These are phyloP conservation scores for Mycena chlorophos DNA, from an alignment of 768 basidiomycete genomes.

Conservation along the genomic window DNA sequence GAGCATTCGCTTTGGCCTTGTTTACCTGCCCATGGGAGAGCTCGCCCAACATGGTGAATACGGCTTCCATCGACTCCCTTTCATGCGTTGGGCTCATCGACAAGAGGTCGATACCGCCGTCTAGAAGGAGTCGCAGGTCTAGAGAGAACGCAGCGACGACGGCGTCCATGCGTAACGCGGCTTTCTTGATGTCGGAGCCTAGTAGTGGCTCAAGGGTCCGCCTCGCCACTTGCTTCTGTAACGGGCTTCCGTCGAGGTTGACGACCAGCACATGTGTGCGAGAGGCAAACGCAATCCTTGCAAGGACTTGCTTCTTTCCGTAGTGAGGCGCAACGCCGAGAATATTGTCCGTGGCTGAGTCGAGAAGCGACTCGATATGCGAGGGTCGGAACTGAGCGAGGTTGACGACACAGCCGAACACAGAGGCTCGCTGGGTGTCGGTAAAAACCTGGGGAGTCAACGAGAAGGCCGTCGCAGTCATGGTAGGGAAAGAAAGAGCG, in stretches of 20 bases:
- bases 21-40: slow-evolving; percentile 32
- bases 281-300: slow-evolving; percentile 42
- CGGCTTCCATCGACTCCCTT: slow-evolving; percentile 35
- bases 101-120: slow-evolving; percentile 41
- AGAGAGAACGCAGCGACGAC: slow-evolving; percentile 39
- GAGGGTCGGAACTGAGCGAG: neutral
- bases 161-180: slow-evolving; percentile 49
- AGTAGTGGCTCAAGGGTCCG: slow-evolving; percentile 33
- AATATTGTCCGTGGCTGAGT: slow-evolving; percentile 23
- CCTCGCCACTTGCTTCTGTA: slow-evolving; percentile 4
- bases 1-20: slow-evolving; percentile 24
- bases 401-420: no score
- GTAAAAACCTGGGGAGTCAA: neutral
- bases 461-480: no score
- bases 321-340: slow-evolving; percentile 49
- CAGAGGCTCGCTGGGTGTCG: no score
- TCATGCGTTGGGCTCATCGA: slow-evolving; percentile 26
- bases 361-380: slow-evolving; percentile 27
- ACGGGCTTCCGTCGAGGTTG: slow-evolving; percentile 21
- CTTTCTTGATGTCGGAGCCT: slow-evolving; percentile 28
- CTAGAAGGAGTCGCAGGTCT: slow-evolving; percentile 39
- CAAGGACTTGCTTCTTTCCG: slow-evolving; percentile 34
- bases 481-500: no score
- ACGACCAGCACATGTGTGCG: slow-evolving; percentile 36
- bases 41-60: slow-evolving; percentile 41